Evolutionary conservation across 805 yeast species (phyloP).

Genomic region (Wickerhamomyces bisporus): DNA sequence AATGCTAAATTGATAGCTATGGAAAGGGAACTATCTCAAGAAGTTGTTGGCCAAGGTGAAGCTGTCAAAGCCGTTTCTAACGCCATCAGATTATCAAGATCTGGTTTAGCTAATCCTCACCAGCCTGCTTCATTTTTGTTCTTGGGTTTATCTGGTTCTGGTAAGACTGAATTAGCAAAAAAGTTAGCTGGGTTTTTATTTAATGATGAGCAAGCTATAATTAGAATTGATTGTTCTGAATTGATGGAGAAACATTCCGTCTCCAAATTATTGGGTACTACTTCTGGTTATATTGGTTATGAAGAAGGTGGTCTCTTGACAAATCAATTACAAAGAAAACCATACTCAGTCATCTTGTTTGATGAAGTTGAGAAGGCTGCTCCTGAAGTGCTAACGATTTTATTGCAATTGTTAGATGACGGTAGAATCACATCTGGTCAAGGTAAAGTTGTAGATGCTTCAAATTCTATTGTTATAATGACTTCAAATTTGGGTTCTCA

Average conservation of each 20-base stretch:
- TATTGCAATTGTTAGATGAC: conserved; percentile 91
- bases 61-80: conserved; percentile 96
- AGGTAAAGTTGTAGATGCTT: conserved; percentile 90
- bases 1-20: conserved; percentile 88
- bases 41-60: conserved; percentile 92
- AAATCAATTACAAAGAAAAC: conserved; percentile 83
- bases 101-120: conserved; percentile 93
- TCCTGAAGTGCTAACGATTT: conserved; percentile 90
- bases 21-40: conserved; percentile 79
- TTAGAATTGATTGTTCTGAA: conserved; percentile 97
- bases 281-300: conserved; percentile 95
- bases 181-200: conserved; percentile 93
- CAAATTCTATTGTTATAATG: conserved; percentile 90
- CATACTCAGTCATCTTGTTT: conserved; percentile 92
- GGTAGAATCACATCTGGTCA: conserved; percentile 93
- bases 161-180: conserved; percentile 97
- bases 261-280: conserved; percentile 91
- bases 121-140: conserved; percentile 95
- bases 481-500: conserved; percentile 97
- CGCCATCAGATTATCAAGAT: conserved; percentile 87
- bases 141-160: conserved; percentile 94
- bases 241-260: conserved; percentile 93
- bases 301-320: conserved; percentile 97
- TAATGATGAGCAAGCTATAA: conserved; percentile 94
- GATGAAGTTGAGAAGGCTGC: conserved; percentile 99